Conservation (phyloP, 805 yeast species). For the Spathaspora boniae region DNA sequence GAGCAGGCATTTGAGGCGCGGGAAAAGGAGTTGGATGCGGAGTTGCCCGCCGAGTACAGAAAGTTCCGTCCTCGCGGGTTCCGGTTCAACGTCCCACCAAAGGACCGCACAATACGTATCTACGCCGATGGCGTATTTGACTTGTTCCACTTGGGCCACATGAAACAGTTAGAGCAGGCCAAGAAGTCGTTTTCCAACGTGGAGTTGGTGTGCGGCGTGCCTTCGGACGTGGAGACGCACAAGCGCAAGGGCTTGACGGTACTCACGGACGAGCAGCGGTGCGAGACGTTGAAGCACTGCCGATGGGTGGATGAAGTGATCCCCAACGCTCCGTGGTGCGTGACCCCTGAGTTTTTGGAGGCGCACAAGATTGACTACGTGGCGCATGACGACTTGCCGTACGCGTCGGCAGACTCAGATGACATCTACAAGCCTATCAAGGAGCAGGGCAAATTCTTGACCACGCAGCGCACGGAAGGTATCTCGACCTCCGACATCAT, state of each 20-base stretch:
- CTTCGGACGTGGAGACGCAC: constrained; percentile 88
- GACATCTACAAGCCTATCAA: constrained; percentile 94
- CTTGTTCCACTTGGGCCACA: constrained; percentile 93
- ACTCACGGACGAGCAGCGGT: constrained; percentile 79
- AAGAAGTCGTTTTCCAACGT: constrained; percentile 87
- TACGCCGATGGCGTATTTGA: constrained; percentile 99
- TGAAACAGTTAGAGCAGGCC: constrained; percentile 97
- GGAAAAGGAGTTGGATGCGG: constrained; percentile 61
- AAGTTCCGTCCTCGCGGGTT: constrained; percentile 80
- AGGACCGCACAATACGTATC: constrained; percentile 81
- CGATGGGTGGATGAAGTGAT: constrained; percentile 97
- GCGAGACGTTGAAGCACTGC: constrained; percentile 90
- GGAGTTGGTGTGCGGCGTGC: constrained; percentile 84
- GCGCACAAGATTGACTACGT: constrained; percentile 89
- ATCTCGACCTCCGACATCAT: constrained; percentile 94
- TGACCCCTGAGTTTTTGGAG: constrained; percentile 73
- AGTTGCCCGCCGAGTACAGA: constrained; percentile 64
- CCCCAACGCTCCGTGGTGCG: constrained; percentile 94
- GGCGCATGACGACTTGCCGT: constrained; percentile 97
- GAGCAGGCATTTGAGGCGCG: constrained; percentile 34
- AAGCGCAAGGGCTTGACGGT: constrained; percentile 92
- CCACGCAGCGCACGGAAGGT: constrained; percentile 96
- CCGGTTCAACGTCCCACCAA: constrained; percentile 77
- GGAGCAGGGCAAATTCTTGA: constrained; percentile 82
- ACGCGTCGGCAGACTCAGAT: constrained; percentile 82